Percentiles rank a stretch among this genome's conserved stretches.
Conservation (phyloP, 2,329 filamentous ascomycete genomes). For the Beauveria medogensis region DNA sequence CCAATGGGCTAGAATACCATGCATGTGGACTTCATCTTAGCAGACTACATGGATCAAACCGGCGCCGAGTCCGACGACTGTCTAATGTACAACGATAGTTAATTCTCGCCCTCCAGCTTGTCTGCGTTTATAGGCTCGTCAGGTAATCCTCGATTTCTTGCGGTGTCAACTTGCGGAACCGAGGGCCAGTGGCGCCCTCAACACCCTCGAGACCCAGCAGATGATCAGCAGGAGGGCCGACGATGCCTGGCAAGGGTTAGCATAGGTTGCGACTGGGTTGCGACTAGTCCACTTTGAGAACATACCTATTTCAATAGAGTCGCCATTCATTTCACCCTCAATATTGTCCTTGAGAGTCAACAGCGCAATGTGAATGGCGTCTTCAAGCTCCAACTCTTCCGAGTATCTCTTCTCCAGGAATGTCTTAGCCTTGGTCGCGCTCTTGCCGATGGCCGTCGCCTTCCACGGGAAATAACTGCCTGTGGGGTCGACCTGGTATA, state of each 20-base stretch:
- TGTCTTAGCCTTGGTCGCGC: conserved; percentile 95
- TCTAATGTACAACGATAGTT: conserved; percentile 39
- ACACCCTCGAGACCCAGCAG: conserved; percentile 87
- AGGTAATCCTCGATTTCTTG: conserved; percentile 99
- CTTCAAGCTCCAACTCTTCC: conserved; percentile 91
- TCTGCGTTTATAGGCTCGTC: conserved; percentile 73
- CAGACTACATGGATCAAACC: conserved; percentile 19
- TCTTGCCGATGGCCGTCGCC: conserved; percentile 97
- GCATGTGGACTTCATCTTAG: conserved; percentile 15
- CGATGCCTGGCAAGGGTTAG: conserved; percentile 59
- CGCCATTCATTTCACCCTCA: conserved; percentile 97
- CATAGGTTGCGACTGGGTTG: background rate
- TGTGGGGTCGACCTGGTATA: conserved; percentile 98
- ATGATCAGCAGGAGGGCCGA: conserved; percentile 88
- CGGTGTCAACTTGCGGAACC: conserved; percentile 90
- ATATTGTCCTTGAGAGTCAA: conserved; percentile 98
- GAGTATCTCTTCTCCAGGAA: conserved; percentile 99
- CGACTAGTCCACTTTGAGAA: background rate
- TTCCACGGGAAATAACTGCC: conserved; percentile 99
- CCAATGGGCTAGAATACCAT: conserved; percentile 15
- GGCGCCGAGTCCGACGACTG: conserved; percentile 26
- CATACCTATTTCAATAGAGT: conserved; percentile 92
- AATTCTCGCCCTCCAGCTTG: background rate
- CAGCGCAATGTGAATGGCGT: conserved; percentile 96
- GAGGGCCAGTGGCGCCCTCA: conserved; percentile 72